Percentiles rank a stretch among this genome's conserved stretches.
Conservation (phyloP, 176 grass and related monocot species). For the Pontederia crassipes region DNA sequence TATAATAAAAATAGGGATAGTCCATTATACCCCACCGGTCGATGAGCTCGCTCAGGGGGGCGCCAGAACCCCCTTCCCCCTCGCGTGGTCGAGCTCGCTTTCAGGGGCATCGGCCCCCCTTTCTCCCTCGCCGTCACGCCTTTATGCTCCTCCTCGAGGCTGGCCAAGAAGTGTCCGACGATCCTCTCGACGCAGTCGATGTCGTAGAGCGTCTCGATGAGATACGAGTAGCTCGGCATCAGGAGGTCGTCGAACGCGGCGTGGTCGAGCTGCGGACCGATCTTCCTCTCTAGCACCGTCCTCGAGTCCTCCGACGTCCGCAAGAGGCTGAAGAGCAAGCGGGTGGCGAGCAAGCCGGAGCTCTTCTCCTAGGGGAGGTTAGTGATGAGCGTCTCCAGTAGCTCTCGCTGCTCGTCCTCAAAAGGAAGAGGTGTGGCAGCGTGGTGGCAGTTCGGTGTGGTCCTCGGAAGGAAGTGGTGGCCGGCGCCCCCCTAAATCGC, state of each 20-base stretch:
- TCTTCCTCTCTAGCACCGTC: conserved; percentile 57
- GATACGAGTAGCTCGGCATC: too few relatives aligned
- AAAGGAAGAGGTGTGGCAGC: conserved; percentile 2
- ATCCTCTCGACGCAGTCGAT: too few relatives aligned
- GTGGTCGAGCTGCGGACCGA: conserved; percentile 59
- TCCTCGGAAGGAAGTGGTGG: conserved; percentile 66
- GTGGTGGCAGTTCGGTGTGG: conserved; percentile 47
- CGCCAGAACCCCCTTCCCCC: too few relatives aligned
- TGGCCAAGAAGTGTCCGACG: conserved; percentile 50
- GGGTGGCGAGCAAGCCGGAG: conserved; percentile 47
- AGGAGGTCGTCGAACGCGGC: conserved; percentile 70
- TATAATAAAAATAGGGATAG: too few relatives aligned
- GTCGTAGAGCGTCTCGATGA: too few relatives aligned
- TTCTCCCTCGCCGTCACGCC: conserved; percentile 1
- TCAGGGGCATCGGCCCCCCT: neutral
- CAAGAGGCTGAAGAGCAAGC: conserved; percentile 81
- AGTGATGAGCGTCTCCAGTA: too few relatives aligned
- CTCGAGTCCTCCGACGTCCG: conserved; percentile 64
- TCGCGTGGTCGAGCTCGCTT: neutral
- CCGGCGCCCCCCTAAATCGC: conserved; percentile 17
- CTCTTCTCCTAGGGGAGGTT: too few relatives aligned
- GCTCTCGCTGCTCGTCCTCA: conserved; percentile 63
- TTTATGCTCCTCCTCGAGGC: conserved; percentile 20
- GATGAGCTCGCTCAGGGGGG: too few relatives aligned
- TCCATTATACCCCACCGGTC: too few relatives aligned